Base-by-base conservation (phyloP, 176 grass and related monocot genomes). In the Rhynchospora pubera region DNA sequence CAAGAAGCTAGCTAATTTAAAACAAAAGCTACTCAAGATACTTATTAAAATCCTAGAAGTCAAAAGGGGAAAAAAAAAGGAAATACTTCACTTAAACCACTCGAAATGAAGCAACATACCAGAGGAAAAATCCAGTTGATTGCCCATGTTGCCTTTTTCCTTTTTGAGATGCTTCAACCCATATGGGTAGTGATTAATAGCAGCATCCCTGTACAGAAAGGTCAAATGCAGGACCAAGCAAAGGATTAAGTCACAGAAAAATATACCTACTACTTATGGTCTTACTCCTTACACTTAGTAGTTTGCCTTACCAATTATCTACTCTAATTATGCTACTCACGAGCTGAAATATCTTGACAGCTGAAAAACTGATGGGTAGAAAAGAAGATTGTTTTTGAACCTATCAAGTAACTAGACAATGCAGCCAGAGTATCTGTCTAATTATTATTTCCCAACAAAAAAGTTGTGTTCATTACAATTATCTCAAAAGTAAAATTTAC, bases 171-270 rank as follows among this genome's bases (percentile, higher is more conserved):
- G 55, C 78, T 80, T 80, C 78, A 80, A 80, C 78, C 78, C 72
- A 77, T 77, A 77, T 77, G 72, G 72, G 72, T 77, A 77, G 48
- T 56, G 72, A 77, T 56, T 77, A 84, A 85, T 58, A 78, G 84
- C 79, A 67, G 59, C 87, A 77, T 64, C 9, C 87, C 83, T 85
- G 83, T 89, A 83, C 70, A 89, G 83, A 88, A 83, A 67, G 77
- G 56, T 81, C 66, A 65, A 85, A 82, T 76, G 32, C 80, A 44
- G 74, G 76, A 65, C 79, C 79, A 82, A 77, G 83, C 48, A 85
- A 88, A 85, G 74, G 22, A 86, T 86, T 89, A 89, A 78, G 71
- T 46, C 79, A 85, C 71, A 78, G 72, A 83, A 60, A 83, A 61
- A 89, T 85, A 82, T 85, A 61, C 81, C 45, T 85, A 58, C 19